These are phyloP conservation scores for Chalciporus chontae DNA, from an alignment of 768 basidiomycete genomes.

Conservation along the genomic window DNA sequence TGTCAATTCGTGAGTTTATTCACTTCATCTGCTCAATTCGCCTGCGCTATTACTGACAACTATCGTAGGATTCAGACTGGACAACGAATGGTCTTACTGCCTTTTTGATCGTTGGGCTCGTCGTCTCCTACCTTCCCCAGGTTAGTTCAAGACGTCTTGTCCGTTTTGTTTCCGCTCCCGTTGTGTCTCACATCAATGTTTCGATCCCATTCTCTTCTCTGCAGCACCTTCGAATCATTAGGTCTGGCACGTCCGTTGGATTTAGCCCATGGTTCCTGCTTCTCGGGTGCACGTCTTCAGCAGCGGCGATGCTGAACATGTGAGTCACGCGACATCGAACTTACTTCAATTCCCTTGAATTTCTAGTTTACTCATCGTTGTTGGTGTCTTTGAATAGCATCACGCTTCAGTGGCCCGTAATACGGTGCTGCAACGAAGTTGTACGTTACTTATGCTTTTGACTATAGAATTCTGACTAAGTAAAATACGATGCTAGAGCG, in stretches of 20 bases:
- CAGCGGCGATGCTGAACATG: constrained; percentile 85
- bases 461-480: neutral
- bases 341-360: constrained; percentile 1
- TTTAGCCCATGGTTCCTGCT: constrained; percentile 90
- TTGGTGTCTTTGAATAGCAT: constrained; percentile 45
- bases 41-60: neutral
- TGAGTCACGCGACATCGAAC: constrained; percentile 28
- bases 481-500: constrained; percentile 39
- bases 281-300: constrained; percentile 81
- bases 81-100: constrained; percentile 60
- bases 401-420: constrained; percentile 77
- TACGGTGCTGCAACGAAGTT: constrained; percentile 75
- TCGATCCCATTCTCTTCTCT: too few species aligned
- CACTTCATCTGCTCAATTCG: too few species aligned
- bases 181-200: too few species aligned
- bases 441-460: constrained; percentile 42
- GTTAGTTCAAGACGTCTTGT: constrained; percentile 31
- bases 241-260: constrained; percentile 76
- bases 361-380: neutral
- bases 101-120: constrained; percentile 64
- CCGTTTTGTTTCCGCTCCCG: neutral
- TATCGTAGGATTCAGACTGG: constrained; percentile 65
- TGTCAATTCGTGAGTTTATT: constrained; percentile 21
- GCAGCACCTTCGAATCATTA: constrained; percentile 79
- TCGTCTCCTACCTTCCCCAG: constrained; percentile 84